Evolutionary conservation across 2,329 filamentous ascomycete genomes (phyloP).

Genomic region (Trichoderma breve): DNA sequence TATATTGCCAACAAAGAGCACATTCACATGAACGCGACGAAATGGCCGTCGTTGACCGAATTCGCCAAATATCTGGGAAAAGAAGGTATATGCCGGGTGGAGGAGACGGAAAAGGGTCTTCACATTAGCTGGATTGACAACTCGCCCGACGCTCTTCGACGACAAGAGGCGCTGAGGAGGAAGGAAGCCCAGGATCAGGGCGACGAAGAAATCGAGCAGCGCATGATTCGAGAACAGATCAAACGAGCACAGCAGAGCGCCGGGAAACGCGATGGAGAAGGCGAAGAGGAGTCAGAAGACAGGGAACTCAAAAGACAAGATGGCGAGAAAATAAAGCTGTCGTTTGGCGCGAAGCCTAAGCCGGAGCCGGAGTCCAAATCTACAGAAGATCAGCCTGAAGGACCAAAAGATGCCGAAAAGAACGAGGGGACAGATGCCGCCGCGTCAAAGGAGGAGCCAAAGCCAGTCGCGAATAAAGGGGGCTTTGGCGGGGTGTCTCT

Average conservation of each 20-base stretch:
- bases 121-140: constrained; percentile 91
- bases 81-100: constrained; percentile 84
- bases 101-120: constrained; percentile 83
- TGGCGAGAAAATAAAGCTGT: constrained; percentile 74
- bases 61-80: constrained; percentile 84
- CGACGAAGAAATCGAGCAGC: constrained; percentile 85
- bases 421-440: background rate
- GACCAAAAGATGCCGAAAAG: constrained; percentile 19
- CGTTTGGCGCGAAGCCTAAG: constrained; percentile 54
- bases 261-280: constrained; percentile 41
- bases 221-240: constrained; percentile 80
- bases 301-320: constrained; percentile 59
- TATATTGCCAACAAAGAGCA: constrained; percentile 87
- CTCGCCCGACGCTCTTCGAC: constrained; percentile 76
- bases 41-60: constrained; percentile 83
- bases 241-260: constrained; percentile 62
- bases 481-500: constrained; percentile 52
- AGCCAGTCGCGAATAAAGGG: constrained; percentile 33
- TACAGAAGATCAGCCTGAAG: background rate
- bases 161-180: constrained; percentile 76
- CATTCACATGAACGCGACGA: constrained; percentile 90
- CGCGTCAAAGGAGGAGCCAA: constrained; percentile 20
- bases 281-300: constrained; percentile 42
- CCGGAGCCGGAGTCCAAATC: constrained; percentile 6
- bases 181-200: constrained; percentile 87